These are phyloP conservation scores for peach (Prunus persica) DNA, from an alignment of 306 rosid genomes.

Conservation along the genomic window DNA sequence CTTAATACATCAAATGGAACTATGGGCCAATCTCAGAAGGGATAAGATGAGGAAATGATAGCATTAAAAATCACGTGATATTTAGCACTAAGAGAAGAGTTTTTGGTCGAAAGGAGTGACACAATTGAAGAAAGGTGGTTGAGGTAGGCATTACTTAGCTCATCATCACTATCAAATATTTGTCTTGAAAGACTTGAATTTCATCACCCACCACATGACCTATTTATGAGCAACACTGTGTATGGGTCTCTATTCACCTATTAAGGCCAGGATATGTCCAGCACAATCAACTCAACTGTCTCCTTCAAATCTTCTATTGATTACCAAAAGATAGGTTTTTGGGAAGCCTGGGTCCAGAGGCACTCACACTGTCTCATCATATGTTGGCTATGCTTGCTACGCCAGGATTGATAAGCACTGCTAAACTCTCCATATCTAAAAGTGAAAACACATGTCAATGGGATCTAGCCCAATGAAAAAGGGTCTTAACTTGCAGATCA, in stretches of 20 bases:
- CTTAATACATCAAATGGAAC: background rate
- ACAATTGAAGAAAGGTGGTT: background rate
- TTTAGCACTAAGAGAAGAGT: background rate
- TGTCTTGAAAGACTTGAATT: background rate
- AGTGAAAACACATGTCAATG: no score
- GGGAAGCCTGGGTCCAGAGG: no score
- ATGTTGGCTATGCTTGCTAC: no score
- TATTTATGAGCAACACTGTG: background rate
- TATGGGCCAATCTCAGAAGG: background rate
- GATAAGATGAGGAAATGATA: background rate
- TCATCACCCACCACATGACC: constrained; percentile 13
- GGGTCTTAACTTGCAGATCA: accelerated
- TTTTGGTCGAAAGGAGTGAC: background rate
- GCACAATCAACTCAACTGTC: no score
- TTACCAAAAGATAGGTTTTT: no score
- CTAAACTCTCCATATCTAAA: no score
- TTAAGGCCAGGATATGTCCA: no score
- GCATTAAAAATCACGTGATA: background rate
- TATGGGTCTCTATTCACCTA: no score
- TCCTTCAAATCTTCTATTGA: no score
- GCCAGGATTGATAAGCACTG: no score
- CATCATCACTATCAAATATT: background rate
- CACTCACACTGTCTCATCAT: no score
- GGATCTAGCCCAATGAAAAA: no score
- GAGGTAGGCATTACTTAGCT: background rate